phyloP scores from a whole-genome alignment of 176 grass and related monocot species.

The Themeda triandra region DNA sequence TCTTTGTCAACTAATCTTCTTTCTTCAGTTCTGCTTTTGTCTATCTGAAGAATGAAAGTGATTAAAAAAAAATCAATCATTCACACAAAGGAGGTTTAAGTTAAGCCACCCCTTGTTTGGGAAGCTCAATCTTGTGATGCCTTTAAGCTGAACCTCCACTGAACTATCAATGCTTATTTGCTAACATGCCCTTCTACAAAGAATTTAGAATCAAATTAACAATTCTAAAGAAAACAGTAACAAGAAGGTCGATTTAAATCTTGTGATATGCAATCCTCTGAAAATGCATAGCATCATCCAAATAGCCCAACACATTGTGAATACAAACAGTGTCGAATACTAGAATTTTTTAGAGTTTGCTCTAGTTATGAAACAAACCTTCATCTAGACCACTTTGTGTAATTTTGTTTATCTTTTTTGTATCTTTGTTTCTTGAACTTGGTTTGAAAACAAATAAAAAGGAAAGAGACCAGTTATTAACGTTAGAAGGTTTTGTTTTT shows the following conservation, averaged over 20 bases:
- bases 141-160: neutral
- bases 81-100: neutral
- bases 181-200: neutral
- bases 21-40: slow-evolving; percentile 35
- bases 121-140: neutral
- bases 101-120: neutral
- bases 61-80: neutral
- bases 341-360: too few relatives aligned
- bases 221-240: neutral
- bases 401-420: too few relatives aligned
- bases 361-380: too few relatives aligned
- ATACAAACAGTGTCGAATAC: too few relatives aligned
- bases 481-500: neutral
- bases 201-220: neutral
- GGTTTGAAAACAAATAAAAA: slow-evolving; percentile 19
- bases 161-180: neutral
- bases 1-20: slow-evolving; percentile 21
- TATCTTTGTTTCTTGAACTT: too few relatives aligned
- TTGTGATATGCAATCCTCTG: too few relatives aligned
- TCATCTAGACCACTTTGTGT: too few relatives aligned
- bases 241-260: neutral
- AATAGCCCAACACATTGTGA: too few relatives aligned
- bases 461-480: neutral
- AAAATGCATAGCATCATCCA: too few relatives aligned
- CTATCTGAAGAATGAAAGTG: slow-evolving; percentile 25